phyloP scores from a whole-genome alignment of 768 basidiomycete species.

The Fomitopsis serialis region DNA sequence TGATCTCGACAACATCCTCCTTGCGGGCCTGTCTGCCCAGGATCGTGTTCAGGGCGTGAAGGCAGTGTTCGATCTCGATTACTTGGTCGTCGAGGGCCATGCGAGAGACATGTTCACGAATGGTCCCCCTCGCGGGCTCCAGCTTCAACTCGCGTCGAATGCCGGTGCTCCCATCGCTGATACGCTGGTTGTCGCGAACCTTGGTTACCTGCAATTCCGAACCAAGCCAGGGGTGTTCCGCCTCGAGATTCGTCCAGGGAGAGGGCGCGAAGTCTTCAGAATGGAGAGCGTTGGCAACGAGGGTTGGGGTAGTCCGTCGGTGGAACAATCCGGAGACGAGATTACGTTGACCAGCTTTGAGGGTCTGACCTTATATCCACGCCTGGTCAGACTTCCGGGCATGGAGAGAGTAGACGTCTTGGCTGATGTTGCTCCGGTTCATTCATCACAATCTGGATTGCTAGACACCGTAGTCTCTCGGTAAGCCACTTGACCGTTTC shows the following conservation, averaged over 20 bases:
- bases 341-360: conserved; percentile 87
- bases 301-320: conserved; percentile 78
- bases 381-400: conserved; percentile 61
- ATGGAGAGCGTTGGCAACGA: conserved; percentile 86
- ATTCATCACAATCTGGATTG: conserved; percentile 32
- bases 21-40: conserved; percentile 54
- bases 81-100: conserved; percentile 91
- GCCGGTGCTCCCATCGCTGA: conserved; percentile 56
- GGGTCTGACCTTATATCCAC: conserved; percentile 84
- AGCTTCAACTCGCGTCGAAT: conserved; percentile 66
- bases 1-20: conserved; percentile 94
- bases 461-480: conserved; percentile 45
- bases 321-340: conserved; percentile 63
- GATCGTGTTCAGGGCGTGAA: conserved; percentile 54
- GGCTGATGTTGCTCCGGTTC: conserved; percentile 28
- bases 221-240: conserved; percentile 85
- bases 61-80: conserved; percentile 83
- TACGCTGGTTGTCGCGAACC: conserved; percentile 89
- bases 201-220: conserved; percentile 96
- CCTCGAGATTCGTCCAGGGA: conserved; percentile 77
- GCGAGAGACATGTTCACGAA: conserved; percentile 67
- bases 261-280: conserved; percentile 73
- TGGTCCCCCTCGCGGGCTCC: conserved; percentile 82
- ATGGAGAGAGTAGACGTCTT: conserved; percentile 84
- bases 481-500: conserved; percentile 30